Conservation (phyloP, 345 rosid genomes). For the Citrus sp. region DNA sequence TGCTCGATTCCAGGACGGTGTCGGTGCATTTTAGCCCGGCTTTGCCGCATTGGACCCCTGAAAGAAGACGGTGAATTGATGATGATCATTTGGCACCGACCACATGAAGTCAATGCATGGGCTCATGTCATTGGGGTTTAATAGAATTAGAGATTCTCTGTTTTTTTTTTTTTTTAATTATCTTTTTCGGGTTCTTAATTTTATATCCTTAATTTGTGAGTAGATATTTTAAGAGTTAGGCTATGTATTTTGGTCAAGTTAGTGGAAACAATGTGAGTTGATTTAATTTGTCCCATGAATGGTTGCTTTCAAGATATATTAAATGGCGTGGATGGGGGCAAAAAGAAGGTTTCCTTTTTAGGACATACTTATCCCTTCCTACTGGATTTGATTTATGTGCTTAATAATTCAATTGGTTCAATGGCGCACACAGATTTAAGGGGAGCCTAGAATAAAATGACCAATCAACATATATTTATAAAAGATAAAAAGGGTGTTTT, state of each 20-base stretch:
- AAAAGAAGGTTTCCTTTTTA: neutral
- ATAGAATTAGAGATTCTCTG: conserved; percentile 22
- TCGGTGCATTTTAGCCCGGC: conserved; percentile 71
- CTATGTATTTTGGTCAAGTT: conserved; percentile 26
- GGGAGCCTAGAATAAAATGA: too few species aligned
- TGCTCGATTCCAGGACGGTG: conserved; percentile 74
- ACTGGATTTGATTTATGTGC: neutral
- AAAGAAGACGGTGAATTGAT: conserved; percentile 40
- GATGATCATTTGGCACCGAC: conserved; percentile 17
- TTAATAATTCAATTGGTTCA: neutral
- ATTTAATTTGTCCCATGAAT: conserved; percentile 15
- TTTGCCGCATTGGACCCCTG: conserved; percentile 79
- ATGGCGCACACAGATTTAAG: neutral
- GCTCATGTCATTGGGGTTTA: neutral
- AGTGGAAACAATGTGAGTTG: conserved; percentile 21
- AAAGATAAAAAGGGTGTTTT: too few species aligned
- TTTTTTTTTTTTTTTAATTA: neutral
- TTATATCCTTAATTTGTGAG: neutral
- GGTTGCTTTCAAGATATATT: conserved; percentile 27
- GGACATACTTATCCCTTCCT: neutral
- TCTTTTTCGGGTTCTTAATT: neutral
- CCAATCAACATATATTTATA: too few species aligned
- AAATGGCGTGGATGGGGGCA: neutral
- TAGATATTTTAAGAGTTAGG: conserved; percentile 21
- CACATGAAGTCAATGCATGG: conserved; percentile 20